Percentiles rank a stretch among this genome's conserved stretches.
Evolutionary conservation across 306 rosid species (phyloP).

Genomic region (Betula pendula): DNA sequence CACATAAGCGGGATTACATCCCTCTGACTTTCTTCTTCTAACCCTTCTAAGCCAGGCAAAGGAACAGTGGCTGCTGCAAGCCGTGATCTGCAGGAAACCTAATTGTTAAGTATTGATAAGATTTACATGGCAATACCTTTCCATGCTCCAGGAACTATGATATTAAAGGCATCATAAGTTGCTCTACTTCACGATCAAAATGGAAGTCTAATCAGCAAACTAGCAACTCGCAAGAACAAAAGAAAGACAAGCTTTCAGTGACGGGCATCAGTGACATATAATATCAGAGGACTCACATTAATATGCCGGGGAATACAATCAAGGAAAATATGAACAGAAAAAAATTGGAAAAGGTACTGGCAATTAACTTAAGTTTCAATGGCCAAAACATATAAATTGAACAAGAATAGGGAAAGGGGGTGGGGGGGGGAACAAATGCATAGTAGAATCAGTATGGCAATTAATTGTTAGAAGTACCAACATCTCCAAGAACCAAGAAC

Average conservation of each 20-base stretch:
- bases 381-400: neutral
- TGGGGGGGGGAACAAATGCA: neutral
- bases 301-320: neutral
- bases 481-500: neutral
- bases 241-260: neutral
- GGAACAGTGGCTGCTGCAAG: conserved; percentile 56
- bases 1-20: conserved; percentile 62
- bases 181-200: neutral
- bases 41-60: conserved; percentile 42
- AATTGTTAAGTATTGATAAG: neutral
- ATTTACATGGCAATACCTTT: neutral
- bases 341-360: neutral
- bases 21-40: conserved; percentile 50
- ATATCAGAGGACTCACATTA: neutral
- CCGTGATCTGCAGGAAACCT: conserved; percentile 41
- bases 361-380: neutral
- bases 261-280: neutral
- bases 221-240: neutral
- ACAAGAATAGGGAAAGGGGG: neutral
- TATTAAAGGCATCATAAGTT: neutral
- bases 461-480: neutral
- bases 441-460: neutral
- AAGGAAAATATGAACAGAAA: neutral
- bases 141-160: neutral
- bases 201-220: neutral